phyloP scores from a whole-genome alignment of 179 eudicot genomes.

The Monotropa hypopitys region DNA sequence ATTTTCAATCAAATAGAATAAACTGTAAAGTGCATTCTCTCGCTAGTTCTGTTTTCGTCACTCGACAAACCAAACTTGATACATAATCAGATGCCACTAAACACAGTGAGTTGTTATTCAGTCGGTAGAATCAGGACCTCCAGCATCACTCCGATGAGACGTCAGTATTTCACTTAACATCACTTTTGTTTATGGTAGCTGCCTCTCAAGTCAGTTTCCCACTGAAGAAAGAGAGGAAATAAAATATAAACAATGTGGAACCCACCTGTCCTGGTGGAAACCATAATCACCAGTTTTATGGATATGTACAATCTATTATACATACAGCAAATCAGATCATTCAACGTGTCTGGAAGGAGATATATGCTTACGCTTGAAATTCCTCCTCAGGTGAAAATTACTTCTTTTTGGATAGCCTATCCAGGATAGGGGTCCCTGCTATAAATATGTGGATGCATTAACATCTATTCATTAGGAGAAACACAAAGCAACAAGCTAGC shows the following conservation, averaged over 20 bases:
- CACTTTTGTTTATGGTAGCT: neutral
- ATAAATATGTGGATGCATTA: neutral
- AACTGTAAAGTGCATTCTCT: neutral
- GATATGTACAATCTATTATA: neutral
- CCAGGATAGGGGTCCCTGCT: constrained; percentile 1
- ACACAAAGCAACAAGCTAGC: neutral
- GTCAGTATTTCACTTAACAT: constrained; percentile 6
- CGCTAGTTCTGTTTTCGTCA: neutral
- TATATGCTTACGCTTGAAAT: neutral
- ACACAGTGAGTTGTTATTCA: neutral
- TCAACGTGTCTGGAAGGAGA: neutral
- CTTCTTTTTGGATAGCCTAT: too few species aligned
- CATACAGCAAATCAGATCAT: neutral
- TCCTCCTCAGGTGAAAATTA: neutral
- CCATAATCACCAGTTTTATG: neutral
- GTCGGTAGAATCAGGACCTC: too few species aligned
- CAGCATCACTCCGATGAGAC: neutral
- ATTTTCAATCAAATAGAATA: neutral
- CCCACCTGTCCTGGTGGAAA: too few species aligned
- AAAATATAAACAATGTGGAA: neutral
- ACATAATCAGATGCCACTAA: constrained; percentile 7
- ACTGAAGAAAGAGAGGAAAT: neutral
- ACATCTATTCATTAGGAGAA: neutral
- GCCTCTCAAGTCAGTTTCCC: neutral
- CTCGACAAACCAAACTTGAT: constrained; percentile 5